Evolutionary conservation across 192 early-diverging fungal genomes (phyloP).

Genomic region (Geranomyces variabilis): DNA sequence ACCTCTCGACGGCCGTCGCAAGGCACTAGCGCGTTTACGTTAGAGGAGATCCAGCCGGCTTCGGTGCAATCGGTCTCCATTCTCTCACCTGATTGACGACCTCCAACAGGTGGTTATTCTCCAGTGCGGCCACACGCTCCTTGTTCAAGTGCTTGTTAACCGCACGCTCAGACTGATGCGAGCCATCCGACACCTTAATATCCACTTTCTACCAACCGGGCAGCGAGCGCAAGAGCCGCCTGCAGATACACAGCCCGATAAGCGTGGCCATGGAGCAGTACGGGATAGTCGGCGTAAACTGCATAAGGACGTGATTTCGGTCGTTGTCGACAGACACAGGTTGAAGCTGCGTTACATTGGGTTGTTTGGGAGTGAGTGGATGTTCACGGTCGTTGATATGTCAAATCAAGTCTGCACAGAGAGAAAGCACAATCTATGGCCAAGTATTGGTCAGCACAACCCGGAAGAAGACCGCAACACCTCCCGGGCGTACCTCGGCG

Average conservation of each 20-base stretch:
- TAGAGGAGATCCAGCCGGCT: no score
- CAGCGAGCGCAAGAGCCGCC: constrained; percentile 81
- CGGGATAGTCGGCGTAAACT: constrained; percentile 96
- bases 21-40: no score
- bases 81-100: constrained; percentile 83
- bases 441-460: background rate
- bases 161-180: constrained; percentile 92
- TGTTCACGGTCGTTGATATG: constrained; percentile 98
- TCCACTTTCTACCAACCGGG: constrained; percentile 92
- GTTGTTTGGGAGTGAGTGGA: constrained; percentile 95
- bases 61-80: no score
- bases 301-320: constrained; percentile 69
- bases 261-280: constrained; percentile 99
- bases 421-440: background rate
- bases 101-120: constrained; percentile 90
- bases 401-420: constrained; percentile 74
- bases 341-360: constrained; percentile 87
- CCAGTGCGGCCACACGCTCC: constrained; percentile 96
- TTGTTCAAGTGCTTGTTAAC: constrained; percentile 99
- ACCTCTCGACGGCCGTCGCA: no score
- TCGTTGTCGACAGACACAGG: constrained; percentile 81
- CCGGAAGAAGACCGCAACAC: background rate
- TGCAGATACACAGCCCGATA: constrained; percentile 96
- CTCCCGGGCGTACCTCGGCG: constrained; percentile 79
- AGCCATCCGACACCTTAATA: constrained; percentile 87